Base-by-base conservation (phyloP, 2,329 filamentous ascomycete genomes). In the Nigrograna mackinnonii region DNA sequence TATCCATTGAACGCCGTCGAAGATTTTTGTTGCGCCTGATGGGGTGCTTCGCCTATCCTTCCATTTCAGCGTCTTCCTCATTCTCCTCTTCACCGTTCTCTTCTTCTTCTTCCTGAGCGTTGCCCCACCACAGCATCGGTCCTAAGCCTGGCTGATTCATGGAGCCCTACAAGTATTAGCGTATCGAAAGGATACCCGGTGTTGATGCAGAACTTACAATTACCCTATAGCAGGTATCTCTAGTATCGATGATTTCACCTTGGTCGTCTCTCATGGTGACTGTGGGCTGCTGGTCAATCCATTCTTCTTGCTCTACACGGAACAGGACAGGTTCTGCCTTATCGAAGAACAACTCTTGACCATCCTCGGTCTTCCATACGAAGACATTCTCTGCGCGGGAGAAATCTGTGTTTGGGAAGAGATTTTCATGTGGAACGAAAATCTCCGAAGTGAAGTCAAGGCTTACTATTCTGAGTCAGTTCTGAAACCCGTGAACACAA, bases 361-460 rank as follows among this genome's bases (percentile, higher is more conserved):
- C 79, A 13, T 88, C 77, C 19, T 80, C 87, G 7, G 84, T 81
- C 21, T 86, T 81, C 89, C 90, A 97, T 28, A 92, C 81, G 86
- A 89, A 97, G 3, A 89, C 79, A 55, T 88, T 82, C 55, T 95
- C 88, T 43, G 80, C 79, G 50, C 85, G 82, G 49, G 89, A 84
- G 59, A 89, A 96, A 63, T 82, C 79, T 19, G 85, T 55, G 24
- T 61, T 59, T 19, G 67, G 58, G 17, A 58, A 61, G 1, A 70
- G 52, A 33, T 65, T 62, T 19, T 63, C 52, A 22, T 55, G 54
- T 81, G 89, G 49, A 4, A 97, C 83, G 45, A 89, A 86, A 22
- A 99, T 90, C 50, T 97, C 91, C 56, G 92, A 88, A 57, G 96
- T 99, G 68, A 99, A 99, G 49, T 96, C 89, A 4, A 91, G 86